Conservation (phyloP, 345 rosid species). For the Triadica sebifera region DNA sequence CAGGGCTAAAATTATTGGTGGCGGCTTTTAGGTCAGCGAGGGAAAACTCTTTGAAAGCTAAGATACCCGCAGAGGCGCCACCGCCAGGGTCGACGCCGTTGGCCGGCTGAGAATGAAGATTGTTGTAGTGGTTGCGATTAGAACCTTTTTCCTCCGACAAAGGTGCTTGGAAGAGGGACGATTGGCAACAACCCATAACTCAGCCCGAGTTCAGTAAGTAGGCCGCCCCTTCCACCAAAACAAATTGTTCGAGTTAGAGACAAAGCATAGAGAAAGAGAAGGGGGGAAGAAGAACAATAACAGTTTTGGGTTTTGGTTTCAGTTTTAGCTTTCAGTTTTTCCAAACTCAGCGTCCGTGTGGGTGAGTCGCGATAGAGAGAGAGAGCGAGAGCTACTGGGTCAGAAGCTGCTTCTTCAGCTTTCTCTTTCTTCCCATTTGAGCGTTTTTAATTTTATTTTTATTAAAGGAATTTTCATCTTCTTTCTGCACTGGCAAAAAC, state of each 20-base stretch:
- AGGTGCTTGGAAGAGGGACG: constrained; percentile 9
- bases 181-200: constrained; percentile 34
- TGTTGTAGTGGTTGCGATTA: neutral
- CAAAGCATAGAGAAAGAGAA: constrained; percentile 1
- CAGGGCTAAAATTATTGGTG: constrained; percentile 73
- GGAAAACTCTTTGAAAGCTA: constrained; percentile 63
- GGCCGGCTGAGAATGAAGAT: constrained; percentile 3
- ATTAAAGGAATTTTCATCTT: neutral
- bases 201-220: constrained; percentile 15
- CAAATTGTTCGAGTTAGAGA: neutral
- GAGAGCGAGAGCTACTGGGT: constrained; percentile 8
- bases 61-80: constrained; percentile 18
- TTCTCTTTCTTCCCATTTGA: constrained; percentile 7
- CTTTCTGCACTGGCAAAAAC: constrained; percentile 31
- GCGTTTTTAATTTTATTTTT: constrained; percentile 4
- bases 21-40: constrained; percentile 75
- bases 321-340: neutral
- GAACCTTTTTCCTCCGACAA: neutral
- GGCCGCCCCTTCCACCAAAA: neutral
- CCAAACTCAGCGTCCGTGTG: too few species aligned
- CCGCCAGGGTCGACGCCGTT: constrained; percentile 3
- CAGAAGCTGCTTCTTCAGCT: constrained; percentile 19
- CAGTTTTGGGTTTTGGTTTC: too few species aligned
- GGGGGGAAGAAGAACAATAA: too few species aligned
- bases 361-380: too few species aligned